Evolutionary conservation across 345 rosid species (phyloP).

Genomic region (Crucihimalaya himalaica): DNA sequence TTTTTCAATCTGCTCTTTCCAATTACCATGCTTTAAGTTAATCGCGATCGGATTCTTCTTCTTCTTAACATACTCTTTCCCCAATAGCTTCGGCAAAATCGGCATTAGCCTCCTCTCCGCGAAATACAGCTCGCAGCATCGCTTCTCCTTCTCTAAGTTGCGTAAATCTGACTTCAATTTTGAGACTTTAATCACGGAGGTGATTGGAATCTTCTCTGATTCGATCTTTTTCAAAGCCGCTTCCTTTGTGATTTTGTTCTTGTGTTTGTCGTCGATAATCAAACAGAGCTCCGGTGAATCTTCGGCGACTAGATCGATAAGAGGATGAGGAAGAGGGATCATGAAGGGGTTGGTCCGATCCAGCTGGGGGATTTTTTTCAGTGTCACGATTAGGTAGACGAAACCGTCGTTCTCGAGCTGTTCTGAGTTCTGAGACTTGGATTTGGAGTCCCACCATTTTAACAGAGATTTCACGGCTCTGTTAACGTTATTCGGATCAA

Average conservation of each 20-base stretch:
- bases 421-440: conserved; percentile 48
- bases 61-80: conserved; percentile 70
- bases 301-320: conserved; percentile 33
- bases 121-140: conserved; percentile 26
- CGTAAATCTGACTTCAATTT: conserved; percentile 38
- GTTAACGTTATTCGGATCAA: conserved; percentile 41
- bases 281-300: conserved; percentile 58
- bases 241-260: conserved; percentile 68
- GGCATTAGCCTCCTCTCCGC: conserved; percentile 36
- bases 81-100: conserved; percentile 59
- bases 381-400: conserved; percentile 56
- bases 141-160: conserved; percentile 1
- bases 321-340: conserved; percentile 58
- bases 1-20: conserved; percentile 75
- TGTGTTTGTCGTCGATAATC: conserved; percentile 68
- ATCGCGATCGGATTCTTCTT: conserved; percentile 62
- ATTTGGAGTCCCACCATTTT: conserved; percentile 59
- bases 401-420: conserved; percentile 59
- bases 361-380: conserved; percentile 58
- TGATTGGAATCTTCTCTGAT: conserved; percentile 49
- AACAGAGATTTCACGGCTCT: conserved; percentile 60
- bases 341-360: conserved; percentile 55
- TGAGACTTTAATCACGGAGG: conserved; percentile 58
- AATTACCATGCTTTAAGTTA: conserved; percentile 52
- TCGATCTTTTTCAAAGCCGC: conserved; percentile 60